phyloP scores from a whole-genome alignment of 2,329 filamentous ascomycete species.

The Alternaria sp. region DNA sequence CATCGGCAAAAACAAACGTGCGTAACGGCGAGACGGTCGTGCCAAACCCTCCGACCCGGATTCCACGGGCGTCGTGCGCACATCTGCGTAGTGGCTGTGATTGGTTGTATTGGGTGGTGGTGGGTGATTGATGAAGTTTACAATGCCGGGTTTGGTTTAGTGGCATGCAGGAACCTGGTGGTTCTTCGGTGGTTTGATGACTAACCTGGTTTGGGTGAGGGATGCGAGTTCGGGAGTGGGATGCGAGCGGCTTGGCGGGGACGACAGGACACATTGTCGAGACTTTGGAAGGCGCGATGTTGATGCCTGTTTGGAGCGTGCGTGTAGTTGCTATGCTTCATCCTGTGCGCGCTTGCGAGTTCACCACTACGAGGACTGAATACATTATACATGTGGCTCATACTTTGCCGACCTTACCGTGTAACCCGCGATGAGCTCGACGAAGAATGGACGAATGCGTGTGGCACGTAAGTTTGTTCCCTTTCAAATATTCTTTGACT shows the following conservation, averaged over 20 bases:
- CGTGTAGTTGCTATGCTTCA: background rate
- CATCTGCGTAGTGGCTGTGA: background rate
- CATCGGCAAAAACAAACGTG: slow-evolving; percentile 2
- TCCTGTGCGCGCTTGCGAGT: background rate
- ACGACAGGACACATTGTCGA: background rate
- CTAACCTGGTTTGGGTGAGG: background rate
- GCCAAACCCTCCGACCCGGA: slow-evolving; percentile 4
- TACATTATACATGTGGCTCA: background rate
- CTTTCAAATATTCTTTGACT: background rate
- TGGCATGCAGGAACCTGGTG: slow-evolving; percentile 11
- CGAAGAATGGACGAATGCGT: too few species aligned
- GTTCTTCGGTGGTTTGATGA: slow-evolving; percentile 6
- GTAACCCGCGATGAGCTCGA: too few species aligned
- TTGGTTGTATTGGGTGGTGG: slow-evolving; percentile 4
- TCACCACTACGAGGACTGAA: background rate
- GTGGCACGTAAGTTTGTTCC: background rate
- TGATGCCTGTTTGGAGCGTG: rapidly evolving
- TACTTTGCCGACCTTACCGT: background rate
- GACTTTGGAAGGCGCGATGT: background rate
- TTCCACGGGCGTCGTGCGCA: background rate
- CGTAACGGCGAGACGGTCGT: slow-evolving; percentile 1
- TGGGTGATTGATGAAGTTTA: slow-evolving; percentile 18
- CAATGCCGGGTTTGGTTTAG: slow-evolving; percentile 18
- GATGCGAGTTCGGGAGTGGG: background rate
- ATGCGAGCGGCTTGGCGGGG: background rate